These are phyloP conservation scores for Rickenella mellea DNA, from an alignment of 768 basidiomycete genomes.

Conservation along the genomic window DNA sequence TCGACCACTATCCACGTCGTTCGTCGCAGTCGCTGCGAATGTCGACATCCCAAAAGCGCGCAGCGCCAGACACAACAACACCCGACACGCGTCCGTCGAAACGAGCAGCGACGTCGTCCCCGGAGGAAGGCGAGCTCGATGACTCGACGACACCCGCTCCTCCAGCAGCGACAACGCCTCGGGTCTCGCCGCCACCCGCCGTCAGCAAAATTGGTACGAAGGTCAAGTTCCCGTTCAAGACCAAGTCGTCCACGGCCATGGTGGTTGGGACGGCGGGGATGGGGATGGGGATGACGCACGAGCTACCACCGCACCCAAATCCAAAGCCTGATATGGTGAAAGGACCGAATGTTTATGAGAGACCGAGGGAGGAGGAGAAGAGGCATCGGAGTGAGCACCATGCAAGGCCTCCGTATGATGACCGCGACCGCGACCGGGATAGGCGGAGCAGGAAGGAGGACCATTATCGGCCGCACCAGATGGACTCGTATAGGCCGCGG, in stretches of 20 bases:
- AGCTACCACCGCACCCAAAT: not conserved
- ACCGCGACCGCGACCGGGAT: not conserved
- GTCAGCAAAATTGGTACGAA: conserved; percentile 29
- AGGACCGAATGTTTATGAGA: conserved; percentile 26
- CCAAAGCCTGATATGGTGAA: too few species aligned
- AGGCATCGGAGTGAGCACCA: conserved; percentile 19
- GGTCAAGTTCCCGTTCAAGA: conserved; percentile 73
- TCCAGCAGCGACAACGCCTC: conserved; percentile 9
- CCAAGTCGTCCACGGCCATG: conserved; percentile 16
- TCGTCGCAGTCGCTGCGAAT: too few species aligned
- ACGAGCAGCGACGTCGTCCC: conserved; percentile 47
- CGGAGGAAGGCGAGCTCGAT: conserved; percentile 79
- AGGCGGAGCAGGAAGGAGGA: too few species aligned
- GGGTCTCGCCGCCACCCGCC: conserved; percentile 11
- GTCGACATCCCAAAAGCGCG: conserved; percentile 38
- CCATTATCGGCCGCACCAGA: not conserved
- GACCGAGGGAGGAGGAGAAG: conserved; percentile 36
- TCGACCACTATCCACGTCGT: too few species aligned
- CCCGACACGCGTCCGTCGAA: conserved; percentile 44
- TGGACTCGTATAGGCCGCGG: not conserved
- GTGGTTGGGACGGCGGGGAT: conserved; percentile 1
- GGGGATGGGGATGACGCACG: not conserved
- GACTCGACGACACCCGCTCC: conserved; percentile 30
- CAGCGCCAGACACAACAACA: conserved; percentile 46
- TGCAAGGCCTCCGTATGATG: too few species aligned